Conservation (phyloP, 164 flowering plant genomes). For the Liriodendron chinense region DNA sequence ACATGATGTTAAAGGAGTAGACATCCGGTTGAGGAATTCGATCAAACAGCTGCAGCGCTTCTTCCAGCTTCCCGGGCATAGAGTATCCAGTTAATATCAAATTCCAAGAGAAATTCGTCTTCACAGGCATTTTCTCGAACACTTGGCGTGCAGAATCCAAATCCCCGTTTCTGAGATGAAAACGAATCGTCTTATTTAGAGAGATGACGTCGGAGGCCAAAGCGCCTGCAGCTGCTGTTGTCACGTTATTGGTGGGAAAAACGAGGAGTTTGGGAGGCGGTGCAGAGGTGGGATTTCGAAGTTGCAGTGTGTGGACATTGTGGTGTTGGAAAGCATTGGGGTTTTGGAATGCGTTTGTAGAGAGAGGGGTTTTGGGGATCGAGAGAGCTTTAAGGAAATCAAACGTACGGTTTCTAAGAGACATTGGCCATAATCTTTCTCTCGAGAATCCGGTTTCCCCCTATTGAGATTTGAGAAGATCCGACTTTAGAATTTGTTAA, state of each 20-base stretch:
- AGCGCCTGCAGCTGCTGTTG: not conserved
- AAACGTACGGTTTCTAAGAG: slow-evolving; percentile 2
- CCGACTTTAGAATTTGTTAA: too few relatives aligned
- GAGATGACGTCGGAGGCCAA: slow-evolving; percentile 9
- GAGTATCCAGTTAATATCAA: slow-evolving; percentile 23
- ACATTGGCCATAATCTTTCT: slow-evolving; percentile 22
- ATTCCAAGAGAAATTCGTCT: slow-evolving; percentile 24
- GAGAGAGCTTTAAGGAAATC: slow-evolving; percentile 11
- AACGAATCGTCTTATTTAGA: slow-evolving; percentile 16
- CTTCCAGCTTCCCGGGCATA: slow-evolving; percentile 22
- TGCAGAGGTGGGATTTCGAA: not conserved
- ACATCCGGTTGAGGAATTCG: slow-evolving; percentile 26
- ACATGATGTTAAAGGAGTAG: slow-evolving; percentile 23
- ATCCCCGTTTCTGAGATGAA: slow-evolving; percentile 16
- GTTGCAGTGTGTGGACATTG: too few relatives aligned
- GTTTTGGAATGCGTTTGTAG: slow-evolving; percentile 9
- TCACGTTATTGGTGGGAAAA: slow-evolving; percentile 23
- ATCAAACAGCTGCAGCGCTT: slow-evolving; percentile 22
- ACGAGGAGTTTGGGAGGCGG: slow-evolving; percentile 1
- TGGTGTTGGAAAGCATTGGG: slow-evolving; percentile 17
- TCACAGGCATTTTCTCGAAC: slow-evolving; percentile 20
- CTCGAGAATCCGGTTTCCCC: too few relatives aligned
- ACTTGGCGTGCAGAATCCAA: slow-evolving; percentile 14
- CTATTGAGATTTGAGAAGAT: too few relatives aligned
- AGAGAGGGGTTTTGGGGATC: slow-evolving; percentile 12